Base-by-base conservation (phyloP, 768 basidiomycete species). In the Suillus subaureus region DNA sequence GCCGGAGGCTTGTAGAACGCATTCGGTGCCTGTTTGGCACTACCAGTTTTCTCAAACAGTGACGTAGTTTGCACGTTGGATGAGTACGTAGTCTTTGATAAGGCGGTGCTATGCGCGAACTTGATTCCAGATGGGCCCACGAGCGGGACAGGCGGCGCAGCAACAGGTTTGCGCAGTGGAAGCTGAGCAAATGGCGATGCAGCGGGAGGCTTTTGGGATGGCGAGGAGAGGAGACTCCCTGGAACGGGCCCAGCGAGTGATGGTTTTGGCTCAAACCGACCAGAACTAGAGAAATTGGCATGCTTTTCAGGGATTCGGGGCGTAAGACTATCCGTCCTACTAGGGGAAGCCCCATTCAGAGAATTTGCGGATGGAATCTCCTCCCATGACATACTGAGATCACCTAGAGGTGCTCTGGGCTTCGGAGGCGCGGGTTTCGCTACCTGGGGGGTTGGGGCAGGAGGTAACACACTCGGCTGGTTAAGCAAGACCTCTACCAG, bases 1-100 rank as follows among this genome's bases (percentile, higher is more conserved):
- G 75, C 68, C 4, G 86, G 83, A 0, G 87, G 89, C 43, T 83
- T 80, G 71, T 87, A 91, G 72, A 92, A 92, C 5, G 90, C 90
- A 67, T 91, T 92, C 28, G 79, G 81, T 11, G 83, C 81, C 39
- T 79, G 79, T 60, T 82, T 83, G 1, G 89, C 88, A 31, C 81
- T 82, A 21, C 81, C 80, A 2, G 70, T 61, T 2, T 83, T 81
- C 8, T 81, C 79, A 63, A 88, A 86, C 3, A 80, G 65, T 16
- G 73, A 73, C 62, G 74, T 42, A 72, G 23, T 21, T 28, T 26
- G 57, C 23, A 12, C 16, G 39, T 21, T 58, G 16, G 57, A 58
- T 40, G 57, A 60, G 65, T 2, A 67, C 31, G 26, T 47, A 35
- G 12, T 62, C 45, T 58, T 70, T 69, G 61, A 28, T 21, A 49